Conservation (phyloP, 1,139 yeast genomes). For the Diutina mesorugosa region DNA sequence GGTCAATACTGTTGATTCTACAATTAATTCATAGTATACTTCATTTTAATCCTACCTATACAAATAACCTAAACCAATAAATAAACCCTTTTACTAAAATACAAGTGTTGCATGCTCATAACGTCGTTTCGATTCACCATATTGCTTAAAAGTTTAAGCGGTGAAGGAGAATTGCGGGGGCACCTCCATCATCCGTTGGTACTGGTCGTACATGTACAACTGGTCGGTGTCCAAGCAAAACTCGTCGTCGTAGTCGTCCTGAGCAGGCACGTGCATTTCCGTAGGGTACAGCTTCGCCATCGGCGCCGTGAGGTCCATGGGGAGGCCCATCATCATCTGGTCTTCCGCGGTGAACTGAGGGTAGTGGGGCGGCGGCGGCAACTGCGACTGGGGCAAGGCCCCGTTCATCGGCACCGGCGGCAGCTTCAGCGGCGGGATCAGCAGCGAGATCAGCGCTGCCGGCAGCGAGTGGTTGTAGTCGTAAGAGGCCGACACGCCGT, state of each 20-base stretch:
- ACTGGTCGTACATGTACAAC: conserved; percentile 8
- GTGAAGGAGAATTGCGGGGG: background rate
- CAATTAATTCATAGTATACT: no score
- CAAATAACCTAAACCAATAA: background rate
- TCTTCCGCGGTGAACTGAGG: background rate
- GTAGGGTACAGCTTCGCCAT: background rate
- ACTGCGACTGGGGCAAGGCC: background rate
- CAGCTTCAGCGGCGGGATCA: background rate
- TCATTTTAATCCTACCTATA: background rate
- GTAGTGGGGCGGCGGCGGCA: background rate
- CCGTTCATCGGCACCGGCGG: background rate
- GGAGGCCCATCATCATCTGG: background rate
- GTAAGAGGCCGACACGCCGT: background rate
- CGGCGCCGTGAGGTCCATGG: background rate
- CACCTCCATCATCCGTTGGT: background rate
- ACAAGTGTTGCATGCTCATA: background rate
- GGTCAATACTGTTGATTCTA: no score
- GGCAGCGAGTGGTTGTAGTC: conserved; percentile 1
- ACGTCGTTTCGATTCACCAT: background rate
- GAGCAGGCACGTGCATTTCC: background rate
- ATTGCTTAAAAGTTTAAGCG: background rate
- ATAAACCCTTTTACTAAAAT: background rate
- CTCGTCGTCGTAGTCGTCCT: conserved; percentile 30
- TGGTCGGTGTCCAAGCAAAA: conserved; percentile 35
- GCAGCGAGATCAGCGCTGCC: background rate